phyloP scores from a whole-genome alignment of 2,329 filamentous ascomycete species.

The Botrytis byssoidea region DNA sequence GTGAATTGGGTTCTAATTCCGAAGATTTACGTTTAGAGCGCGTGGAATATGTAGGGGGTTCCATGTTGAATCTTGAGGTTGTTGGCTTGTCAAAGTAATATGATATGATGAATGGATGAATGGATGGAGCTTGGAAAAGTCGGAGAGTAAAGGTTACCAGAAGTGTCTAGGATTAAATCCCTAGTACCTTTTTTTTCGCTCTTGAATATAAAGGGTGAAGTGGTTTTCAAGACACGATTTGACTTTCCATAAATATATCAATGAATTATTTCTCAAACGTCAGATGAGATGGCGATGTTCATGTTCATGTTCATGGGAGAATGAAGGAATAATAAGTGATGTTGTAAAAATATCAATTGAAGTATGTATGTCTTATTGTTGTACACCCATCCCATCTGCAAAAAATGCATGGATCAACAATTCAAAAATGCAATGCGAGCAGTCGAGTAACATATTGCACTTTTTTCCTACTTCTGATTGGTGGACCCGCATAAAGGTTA shows the following conservation, averaged over 20 bases:
- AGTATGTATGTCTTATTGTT: background rate
- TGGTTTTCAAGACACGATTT: background rate
- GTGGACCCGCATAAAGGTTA: background rate
- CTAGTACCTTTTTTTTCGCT: background rate
- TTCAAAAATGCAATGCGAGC: constrained; percentile 7
- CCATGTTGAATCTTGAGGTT: constrained; percentile 1
- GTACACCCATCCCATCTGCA: background rate
- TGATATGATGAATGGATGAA: background rate
- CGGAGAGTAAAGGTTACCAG: constrained; percentile 6
- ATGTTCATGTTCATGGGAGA: background rate
- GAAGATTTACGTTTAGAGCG: constrained; percentile 20
- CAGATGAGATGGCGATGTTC: background rate
- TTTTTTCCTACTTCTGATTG: background rate
- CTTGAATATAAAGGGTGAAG: background rate
- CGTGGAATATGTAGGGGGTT: constrained; percentile 19
- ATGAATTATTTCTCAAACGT: too few species aligned
- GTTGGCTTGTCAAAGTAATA: background rate
- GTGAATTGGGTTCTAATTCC: constrained; percentile 8
- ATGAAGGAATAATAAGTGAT: background rate
- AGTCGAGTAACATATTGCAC: background rate
- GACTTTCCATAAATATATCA: background rate
- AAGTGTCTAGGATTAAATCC: background rate
- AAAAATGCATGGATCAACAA: constrained; percentile 7
- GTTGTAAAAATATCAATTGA: background rate
- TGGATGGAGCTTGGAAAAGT: constrained; percentile 10